A percentile compares a stretch with the other conserved stretches of the same genome.
phyloP scores from a whole-genome alignment of 192 early-diverging fungal species.

The Mortierella antarctica region DNA sequence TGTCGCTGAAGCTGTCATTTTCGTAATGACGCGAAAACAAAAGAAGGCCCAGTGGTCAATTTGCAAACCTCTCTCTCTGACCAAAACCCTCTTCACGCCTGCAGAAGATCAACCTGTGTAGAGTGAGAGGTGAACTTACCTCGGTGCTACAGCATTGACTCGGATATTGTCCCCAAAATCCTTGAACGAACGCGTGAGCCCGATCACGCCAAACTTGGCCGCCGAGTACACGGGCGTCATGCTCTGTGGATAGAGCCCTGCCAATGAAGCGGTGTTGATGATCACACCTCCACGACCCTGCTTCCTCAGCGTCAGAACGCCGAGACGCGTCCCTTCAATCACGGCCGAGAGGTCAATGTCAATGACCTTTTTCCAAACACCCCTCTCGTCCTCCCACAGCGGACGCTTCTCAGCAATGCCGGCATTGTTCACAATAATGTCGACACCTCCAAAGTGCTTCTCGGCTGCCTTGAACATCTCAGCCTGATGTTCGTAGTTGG shows the following conservation, averaged over 20 bases:
- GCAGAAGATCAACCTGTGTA: not conserved
- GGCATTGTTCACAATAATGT: constrained; percentile 72
- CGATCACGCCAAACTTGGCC: constrained; percentile 77
- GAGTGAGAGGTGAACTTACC: not conserved
- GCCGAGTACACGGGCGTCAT: constrained; percentile 77
- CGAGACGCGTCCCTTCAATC: constrained; percentile 77
- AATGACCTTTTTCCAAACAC: constrained; percentile 62
- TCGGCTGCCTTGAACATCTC: constrained; percentile 53
- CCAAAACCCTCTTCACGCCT: too few relatives aligned
- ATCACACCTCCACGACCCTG: constrained; percentile 67
- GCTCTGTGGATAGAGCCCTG: constrained; percentile 66
- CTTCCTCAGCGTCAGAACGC: constrained; percentile 64
- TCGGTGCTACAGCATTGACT: constrained; percentile 69
- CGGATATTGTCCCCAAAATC: constrained; percentile 56
- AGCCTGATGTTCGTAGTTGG: constrained; percentile 37
- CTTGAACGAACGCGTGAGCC: constrained; percentile 64
- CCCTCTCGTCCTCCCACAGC: constrained; percentile 56
- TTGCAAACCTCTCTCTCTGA: too few relatives aligned
- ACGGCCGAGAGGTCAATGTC: constrained; percentile 81
- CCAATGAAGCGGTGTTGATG: constrained; percentile 81
- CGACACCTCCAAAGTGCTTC: constrained; percentile 63
- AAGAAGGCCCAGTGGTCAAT: too few relatives aligned
- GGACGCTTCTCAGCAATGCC: constrained; percentile 58
- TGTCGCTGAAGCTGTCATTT: constrained; percentile 18
- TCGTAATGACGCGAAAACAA: not conserved